Base-by-base conservation (phyloP, 2,329 filamentous ascomycete genomes). In the Neonectria coccinea region DNA sequence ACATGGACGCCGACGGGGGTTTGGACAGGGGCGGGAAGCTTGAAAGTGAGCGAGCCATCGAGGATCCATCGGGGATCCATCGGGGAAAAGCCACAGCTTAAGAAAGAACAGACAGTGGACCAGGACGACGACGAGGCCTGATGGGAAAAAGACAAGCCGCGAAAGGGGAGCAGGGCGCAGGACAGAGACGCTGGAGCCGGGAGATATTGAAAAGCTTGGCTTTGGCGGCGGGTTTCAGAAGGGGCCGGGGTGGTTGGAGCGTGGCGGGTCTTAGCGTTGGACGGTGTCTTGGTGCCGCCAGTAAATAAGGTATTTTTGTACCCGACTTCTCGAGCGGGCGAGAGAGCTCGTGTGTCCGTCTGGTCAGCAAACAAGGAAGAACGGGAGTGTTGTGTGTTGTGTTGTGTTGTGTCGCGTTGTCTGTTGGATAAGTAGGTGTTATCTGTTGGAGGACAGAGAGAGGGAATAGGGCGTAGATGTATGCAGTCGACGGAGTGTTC, bases 221-320 rank as follows among this genome's bases (percentile, higher is more conserved):
- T 51, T n/a, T 55, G 48, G 42, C 31, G 50, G 62, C 51, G 55
- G 62, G 70, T 72, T 72, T 72, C 70, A 72, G 70, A 72, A 62
- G 52, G 67, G 69, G 63, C 66, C 72, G 65, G 70, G 70, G 70
- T 69, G 60, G 45, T 20, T 57, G 31, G 53, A 51, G 53, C 42
- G 31, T 57, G 54, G 54, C 54, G 54, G 54, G 10, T 45, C 16
- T 58, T 62, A 52, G 60, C 60, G 60, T 53, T 6, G 9, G 16
- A 31, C 16, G 7, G 25, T 41, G 7, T 5, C 33, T 36, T 36
- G 33, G 33, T 6, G 33, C 39, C n/a, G 39, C 18, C 39, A 18
- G 39, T n/a, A 41, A 18, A 36, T 5, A 36, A 36, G 33, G 16
- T 18, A 52, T 27, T 36, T 52, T 20, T 20, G 50, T 52, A 36